Conservation (phyloP, 2,329 filamentous ascomycete species). For the Cladophialophora psammophila region DNA sequence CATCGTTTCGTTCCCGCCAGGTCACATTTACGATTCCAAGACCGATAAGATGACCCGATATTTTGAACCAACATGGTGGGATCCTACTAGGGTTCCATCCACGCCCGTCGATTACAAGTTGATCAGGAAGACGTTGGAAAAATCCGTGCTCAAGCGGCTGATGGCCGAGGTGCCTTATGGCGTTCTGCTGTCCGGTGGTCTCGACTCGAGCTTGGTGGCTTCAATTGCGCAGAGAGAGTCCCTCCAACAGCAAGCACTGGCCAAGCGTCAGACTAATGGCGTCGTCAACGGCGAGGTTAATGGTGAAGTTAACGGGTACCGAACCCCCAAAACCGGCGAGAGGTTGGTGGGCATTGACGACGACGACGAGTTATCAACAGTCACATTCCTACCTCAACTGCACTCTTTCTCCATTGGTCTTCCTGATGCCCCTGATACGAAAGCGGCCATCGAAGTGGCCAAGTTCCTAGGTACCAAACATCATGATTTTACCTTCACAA, state of each 20-base stretch:
- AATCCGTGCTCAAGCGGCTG: constrained; percentile 90
- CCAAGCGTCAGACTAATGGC: constrained; percentile 54
- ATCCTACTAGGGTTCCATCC: constrained; percentile 77
- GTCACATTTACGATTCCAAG: constrained; percentile 94
- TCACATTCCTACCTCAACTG: constrained; percentile 90
- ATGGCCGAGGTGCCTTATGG: constrained; percentile 99
- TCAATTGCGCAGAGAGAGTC: constrained; percentile 96
- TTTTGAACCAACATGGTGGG: constrained; percentile 92
- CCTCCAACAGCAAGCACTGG: constrained; percentile 69
- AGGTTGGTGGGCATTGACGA: constrained; percentile 94
- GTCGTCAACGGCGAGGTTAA: constrained; percentile 47
- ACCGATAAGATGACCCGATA: constrained; percentile 86
- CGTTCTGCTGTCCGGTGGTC: constrained; percentile 90
- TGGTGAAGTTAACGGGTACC: constrained; percentile 47
- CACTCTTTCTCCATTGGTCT: constrained; percentile 99
- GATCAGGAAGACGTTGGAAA: constrained; percentile 83
- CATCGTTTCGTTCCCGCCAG: constrained; percentile 91
- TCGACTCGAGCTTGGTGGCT: constrained; percentile 94
- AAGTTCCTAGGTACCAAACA: constrained; percentile 98
- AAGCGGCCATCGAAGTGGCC: constrained; percentile 89
- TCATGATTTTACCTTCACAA: constrained; percentile 97
- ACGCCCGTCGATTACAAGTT: constrained; percentile 83
- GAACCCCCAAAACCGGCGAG: constrained; percentile 64
- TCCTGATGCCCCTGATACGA: constrained; percentile 88
- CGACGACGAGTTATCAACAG: constrained; percentile 83